Percentiles rank a stretch among this genome's conserved stretches.
Conservation (phyloP, 768 basidiomycete species). For the Suillus occidentalis region DNA sequence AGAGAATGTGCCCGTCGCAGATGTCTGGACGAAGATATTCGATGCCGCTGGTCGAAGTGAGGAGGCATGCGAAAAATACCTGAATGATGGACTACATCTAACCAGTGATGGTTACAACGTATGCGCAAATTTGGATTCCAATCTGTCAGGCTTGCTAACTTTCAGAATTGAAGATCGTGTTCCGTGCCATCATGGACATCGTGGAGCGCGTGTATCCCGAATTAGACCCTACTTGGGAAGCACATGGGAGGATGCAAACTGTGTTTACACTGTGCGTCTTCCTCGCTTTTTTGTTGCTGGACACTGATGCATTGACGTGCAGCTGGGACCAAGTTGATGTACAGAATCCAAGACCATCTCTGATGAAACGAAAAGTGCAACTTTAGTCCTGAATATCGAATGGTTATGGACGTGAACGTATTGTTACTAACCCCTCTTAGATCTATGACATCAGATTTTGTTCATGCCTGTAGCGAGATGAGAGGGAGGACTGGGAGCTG, state of each 20-base stretch:
- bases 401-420: neutral
- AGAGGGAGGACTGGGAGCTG: neutral
- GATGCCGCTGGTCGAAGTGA: constrained; percentile 68
- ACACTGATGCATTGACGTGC: constrained; percentile 9
- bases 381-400: neutral
- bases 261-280: constrained; percentile 61
- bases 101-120: constrained; percentile 75
- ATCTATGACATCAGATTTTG: neutral
- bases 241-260: constrained; percentile 54
- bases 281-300: neutral
- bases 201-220: constrained; percentile 65
- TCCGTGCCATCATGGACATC: constrained; percentile 55
- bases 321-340: constrained; percentile 28
- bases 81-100: constrained; percentile 81
- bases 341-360: constrained; percentile 21
- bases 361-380: constrained; percentile 19
- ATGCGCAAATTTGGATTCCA: constrained; percentile 22
- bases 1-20: constrained; percentile 60
- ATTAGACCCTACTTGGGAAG: constrained; percentile 28
- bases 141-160: constrained; percentile 2
- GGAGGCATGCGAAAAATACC: constrained; percentile 46
- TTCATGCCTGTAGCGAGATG: neutral
- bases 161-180: constrained; percentile 55
- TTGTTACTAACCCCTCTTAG: neutral
- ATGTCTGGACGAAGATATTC: constrained; percentile 76